Percentiles rank a stretch among this genome's conserved stretches.
Evolutionary conservation across 179 eudicot species (phyloP).

Genomic region (Gypsophila paniculata): DNA sequence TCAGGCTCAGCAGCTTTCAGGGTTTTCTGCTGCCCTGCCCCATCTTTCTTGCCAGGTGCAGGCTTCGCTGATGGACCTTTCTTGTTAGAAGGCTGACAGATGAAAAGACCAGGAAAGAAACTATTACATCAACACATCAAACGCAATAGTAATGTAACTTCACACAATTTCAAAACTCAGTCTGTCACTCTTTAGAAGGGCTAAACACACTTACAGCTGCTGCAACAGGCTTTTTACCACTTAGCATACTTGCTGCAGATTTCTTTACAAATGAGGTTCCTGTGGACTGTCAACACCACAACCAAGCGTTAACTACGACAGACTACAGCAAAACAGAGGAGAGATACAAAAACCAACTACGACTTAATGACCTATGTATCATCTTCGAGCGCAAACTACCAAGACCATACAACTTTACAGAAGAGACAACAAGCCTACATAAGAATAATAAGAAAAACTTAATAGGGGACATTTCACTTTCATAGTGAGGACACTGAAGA

Average conservation of each 20-base stretch:
- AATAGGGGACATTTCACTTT: background rate
- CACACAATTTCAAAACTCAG: background rate
- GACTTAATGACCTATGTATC: background rate
- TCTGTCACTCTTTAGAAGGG: background rate
- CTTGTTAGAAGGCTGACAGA: conserved; percentile 59
- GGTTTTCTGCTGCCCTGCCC: conserved; percentile 51
- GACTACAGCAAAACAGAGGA: background rate
- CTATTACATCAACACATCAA: background rate
- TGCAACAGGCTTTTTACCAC: conserved; percentile 80
- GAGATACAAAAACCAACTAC: background rate
- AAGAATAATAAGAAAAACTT: background rate
- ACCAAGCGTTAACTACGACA: background rate
- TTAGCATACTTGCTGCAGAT: conserved; percentile 97
- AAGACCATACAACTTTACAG: background rate
- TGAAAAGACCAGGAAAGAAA: conserved; percentile 11
- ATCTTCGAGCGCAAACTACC: background rate
- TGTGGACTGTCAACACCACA: conserved; percentile 43
- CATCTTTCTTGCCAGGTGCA: conserved; percentile 65
- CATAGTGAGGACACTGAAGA: background rate
- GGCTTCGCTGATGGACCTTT: conserved; percentile 62
- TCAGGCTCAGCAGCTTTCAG: conserved; percentile 62
- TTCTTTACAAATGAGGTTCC: conserved; percentile 53
- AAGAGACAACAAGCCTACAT: background rate
- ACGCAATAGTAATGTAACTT: background rate
- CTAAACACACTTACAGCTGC: conserved; percentile 61